Base-by-base conservation (phyloP, 768 basidiomycete genomes). In the Plicaturopsis crispa region DNA sequence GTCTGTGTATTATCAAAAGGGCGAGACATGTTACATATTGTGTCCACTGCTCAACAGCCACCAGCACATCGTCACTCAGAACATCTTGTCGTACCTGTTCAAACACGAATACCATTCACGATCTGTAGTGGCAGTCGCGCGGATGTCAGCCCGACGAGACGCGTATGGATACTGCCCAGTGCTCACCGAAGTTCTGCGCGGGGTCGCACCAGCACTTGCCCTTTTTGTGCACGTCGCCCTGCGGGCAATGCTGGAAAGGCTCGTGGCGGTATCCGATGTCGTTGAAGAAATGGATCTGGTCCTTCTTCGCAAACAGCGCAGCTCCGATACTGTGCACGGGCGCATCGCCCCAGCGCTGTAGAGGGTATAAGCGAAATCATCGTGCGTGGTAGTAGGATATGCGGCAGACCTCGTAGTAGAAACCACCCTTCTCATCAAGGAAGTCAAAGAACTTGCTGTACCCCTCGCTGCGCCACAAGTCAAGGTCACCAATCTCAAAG, bases 201-300 rank as follows among this genome's bases (percentile, higher is more conserved):
- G 67, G 62, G 46, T 87, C 79, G 53, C 91, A 96, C 75, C 85
- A 90, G 50, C 92, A 94, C 53, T 84, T 90, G 24, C 88, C 88
- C 42, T 69, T 70, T 35, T 66, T 65, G 61, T 91, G 89, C 5
- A 73, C 56, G n/a, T 67, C 72, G n/a, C 78, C 81, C 59, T 80
- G 75, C 0, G 84, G 83, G 56, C 93, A 91, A 57, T 91, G 90
- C 57, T 91, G 87, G 76, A 97, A 97, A 8, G 91, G 90, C 49
- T 89, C 82, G 50, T 97, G 92, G 23, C 80, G 73, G 56, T 22
- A 36, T 53, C 79, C 93, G 36, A 98, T 88, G 52, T 97, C 91
- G 46, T 83, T 75, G 70, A 97, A 97, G 66, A 89, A 98, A 58
- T 96, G 88, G 31, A 97, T 80, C 59, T 90, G 85, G 13, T 89